A percentile compares a stretch with the other conserved stretches of the same genome.
Evolutionary conservation across 2,329 filamentous ascomycete genomes (phyloP).

Genomic region (Pezicula radicicola): DNA sequence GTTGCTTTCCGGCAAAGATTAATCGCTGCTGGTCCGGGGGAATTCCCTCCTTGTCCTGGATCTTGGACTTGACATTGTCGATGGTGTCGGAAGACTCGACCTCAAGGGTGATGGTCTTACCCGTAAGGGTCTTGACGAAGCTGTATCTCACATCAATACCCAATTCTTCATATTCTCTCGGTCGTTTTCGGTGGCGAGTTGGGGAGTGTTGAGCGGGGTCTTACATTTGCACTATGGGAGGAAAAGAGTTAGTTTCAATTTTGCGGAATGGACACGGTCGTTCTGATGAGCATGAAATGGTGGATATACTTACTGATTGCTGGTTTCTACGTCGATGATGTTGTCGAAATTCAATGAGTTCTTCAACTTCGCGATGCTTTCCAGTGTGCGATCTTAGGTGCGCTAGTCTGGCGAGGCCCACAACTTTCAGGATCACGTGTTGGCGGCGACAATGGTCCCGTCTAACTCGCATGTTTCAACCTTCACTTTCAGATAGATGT

Average conservation of each 20-base stretch:
- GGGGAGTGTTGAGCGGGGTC: slow-evolving; percentile 33
- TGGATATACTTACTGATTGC: slow-evolving; percentile 51
- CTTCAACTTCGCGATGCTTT: too few species aligned
- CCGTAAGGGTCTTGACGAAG: slow-evolving; percentile 99
- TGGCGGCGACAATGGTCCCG: too few species aligned
- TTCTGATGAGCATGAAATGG: not conserved
- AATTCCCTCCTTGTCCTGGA: slow-evolving; percentile 99
- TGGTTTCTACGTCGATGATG: slow-evolving; percentile 23
- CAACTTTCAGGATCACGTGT: too few species aligned
- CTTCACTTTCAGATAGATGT: too few species aligned
- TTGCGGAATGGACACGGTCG: slow-evolving; percentile 16
- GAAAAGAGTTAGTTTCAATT: slow-evolving; percentile 39
- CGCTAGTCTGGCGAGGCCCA: too few species aligned
- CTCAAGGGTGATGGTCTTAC: slow-evolving; percentile 99
- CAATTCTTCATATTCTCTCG: not conserved
- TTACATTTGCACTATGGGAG: slow-evolving; percentile 83
- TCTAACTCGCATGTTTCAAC: too few species aligned
- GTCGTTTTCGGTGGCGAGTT: slow-evolving; percentile 18
- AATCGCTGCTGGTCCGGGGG: slow-evolving; percentile 97
- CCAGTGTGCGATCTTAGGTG: too few species aligned
- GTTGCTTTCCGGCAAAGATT: slow-evolving; percentile 99
- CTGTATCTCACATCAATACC: slow-evolving; percentile 42
- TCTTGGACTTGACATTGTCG: slow-evolving; percentile 99
- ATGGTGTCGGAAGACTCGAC: slow-evolving; percentile 99
- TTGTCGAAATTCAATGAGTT: slow-evolving; percentile 5